Evolutionary conservation across 768 basidiomycete genomes (phyloP).

Genomic region (Boletus rubropictus): DNA sequence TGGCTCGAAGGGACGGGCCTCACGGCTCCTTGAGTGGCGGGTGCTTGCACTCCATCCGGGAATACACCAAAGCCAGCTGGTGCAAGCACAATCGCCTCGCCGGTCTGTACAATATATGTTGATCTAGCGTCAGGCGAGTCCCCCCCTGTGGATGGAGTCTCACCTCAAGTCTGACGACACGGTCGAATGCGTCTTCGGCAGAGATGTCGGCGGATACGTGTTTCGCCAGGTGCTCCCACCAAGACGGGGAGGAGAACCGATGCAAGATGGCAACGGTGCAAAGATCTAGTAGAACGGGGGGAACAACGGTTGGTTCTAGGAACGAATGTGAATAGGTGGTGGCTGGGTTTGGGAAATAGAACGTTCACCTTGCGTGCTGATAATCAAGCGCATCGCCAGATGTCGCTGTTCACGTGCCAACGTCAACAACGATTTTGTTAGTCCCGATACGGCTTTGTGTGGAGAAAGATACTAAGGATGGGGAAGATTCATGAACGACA

Average conservation of each 20-base stretch:
- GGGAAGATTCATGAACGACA: not conserved
- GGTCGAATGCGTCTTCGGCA: conserved; percentile 55
- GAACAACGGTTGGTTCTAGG: conserved; percentile 68
- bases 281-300: conserved; percentile 59
- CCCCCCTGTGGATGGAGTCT: conserved; percentile 1
- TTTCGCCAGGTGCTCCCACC: conserved; percentile 65
- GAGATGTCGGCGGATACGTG: conserved; percentile 64
- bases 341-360: not conserved
- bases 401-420: conserved; percentile 68
- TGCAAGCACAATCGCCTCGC: conserved; percentile 63
- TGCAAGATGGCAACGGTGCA: conserved; percentile 64
- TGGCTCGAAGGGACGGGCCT: conserved; percentile 4
- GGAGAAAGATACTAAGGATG: conserved; percentile 52
- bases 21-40: conserved; percentile 1
- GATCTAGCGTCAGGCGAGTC: not conserved
- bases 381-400: conserved; percentile 63
- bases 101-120: conserved; percentile 42
- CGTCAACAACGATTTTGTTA: conserved; percentile 53
- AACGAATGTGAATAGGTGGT: not conserved
- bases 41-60: conserved; percentile 12
- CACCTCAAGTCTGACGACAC: conserved; percentile 61
- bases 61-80: conserved; percentile 54
- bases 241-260: conserved; percentile 68
- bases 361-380: conserved; percentile 62
- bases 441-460: conserved; percentile 40